Percentiles rank a stretch among this genome's conserved stretches.
These are phyloP conservation scores for Teratosphaeria nubilosa DNA, from an alignment of 2,329 filamentous ascomycete species.

Conservation along the genomic window DNA sequence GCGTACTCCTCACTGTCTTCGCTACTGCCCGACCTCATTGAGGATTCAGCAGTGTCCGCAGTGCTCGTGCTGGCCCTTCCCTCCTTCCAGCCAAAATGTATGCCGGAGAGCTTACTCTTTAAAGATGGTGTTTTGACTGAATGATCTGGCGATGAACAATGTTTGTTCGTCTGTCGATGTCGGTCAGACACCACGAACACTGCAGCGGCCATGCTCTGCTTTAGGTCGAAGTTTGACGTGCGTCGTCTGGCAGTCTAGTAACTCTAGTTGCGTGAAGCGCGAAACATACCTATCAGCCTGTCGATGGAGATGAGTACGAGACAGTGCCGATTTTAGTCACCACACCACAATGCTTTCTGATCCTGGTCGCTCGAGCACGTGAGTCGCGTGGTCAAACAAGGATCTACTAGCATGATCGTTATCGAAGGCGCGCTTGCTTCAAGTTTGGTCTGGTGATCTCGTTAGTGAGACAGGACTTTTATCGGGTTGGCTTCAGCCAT, in stretches of 20 bases:
- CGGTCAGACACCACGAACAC: background rate
- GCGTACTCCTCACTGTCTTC: background rate
- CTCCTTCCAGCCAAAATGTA: background rate
- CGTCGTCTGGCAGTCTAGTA: background rate
- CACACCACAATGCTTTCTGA: background rate
- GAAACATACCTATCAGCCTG: background rate
- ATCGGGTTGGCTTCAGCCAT: background rate
- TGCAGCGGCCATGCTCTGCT: background rate
- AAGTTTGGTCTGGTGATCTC: background rate
- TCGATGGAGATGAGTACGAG: background rate
- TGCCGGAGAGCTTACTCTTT: background rate
- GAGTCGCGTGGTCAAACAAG: background rate
- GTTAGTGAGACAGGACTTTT: background rate
- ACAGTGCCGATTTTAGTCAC: background rate
- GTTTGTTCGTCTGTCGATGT: background rate
- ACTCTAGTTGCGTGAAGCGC: background rate
- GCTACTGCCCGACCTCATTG: background rate
- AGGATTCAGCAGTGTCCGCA: background rate
- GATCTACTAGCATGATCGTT: background rate
- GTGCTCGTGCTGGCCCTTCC: background rate
- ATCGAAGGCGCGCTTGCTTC: background rate
- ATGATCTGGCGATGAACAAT: background rate
- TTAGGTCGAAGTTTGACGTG: background rate
- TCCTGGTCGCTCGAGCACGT: background rate
- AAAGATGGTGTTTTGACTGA: background rate